These are phyloP conservation scores for Geotrichum siamense DNA, from an alignment of 1,139 yeast genomes.

Conservation along the genomic window DNA sequence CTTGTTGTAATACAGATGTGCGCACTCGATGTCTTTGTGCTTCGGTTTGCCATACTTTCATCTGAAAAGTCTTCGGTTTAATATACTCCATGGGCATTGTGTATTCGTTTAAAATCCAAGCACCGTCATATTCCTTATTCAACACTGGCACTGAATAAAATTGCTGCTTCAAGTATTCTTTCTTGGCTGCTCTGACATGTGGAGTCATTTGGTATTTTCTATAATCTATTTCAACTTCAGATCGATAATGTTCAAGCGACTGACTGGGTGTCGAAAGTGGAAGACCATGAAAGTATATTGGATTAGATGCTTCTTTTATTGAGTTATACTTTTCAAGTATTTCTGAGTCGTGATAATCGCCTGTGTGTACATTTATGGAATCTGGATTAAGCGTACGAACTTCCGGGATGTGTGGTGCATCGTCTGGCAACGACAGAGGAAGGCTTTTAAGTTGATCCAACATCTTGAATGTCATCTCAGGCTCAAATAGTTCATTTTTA, in stretches of 20 bases:
- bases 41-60: not conserved
- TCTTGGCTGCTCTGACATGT: not conserved
- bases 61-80: not conserved
- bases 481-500: not conserved
- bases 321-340: not conserved
- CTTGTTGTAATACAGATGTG: not conserved
- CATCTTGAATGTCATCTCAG: not conserved
- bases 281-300: not conserved
- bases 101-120: constrained; percentile 8
- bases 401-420: not conserved
- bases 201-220: not conserved
- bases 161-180: not conserved
- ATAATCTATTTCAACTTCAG: not conserved
- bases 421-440: not conserved
- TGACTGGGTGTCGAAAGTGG: not conserved
- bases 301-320: constrained; percentile 4
- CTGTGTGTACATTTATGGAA: not conserved
- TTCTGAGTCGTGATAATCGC: not conserved
- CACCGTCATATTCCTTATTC: not conserved
- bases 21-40: not conserved
- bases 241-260: not conserved
- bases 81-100: not conserved
- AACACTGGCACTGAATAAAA: not conserved
- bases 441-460: not conserved
- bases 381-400: not conserved